Conservation (phyloP, 805 yeast genomes). For the Torulaspora gathmanii region DNA sequence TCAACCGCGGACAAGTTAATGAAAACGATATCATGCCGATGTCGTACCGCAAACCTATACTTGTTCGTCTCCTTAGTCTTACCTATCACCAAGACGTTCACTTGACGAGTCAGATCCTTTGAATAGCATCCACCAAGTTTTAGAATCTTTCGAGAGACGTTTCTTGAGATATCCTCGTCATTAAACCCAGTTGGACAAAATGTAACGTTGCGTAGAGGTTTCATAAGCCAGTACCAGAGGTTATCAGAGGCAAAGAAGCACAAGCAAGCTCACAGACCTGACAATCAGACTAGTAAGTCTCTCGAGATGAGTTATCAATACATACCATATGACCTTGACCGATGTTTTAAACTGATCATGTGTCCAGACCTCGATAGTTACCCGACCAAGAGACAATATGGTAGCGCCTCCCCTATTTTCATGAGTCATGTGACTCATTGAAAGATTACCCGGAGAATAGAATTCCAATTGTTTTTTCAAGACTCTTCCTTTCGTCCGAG, state of each 20-base stretch:
- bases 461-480: no score
- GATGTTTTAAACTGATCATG: no score
- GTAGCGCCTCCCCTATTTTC: no score
- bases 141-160: slow-evolving; percentile 43
- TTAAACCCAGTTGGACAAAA: slow-evolving; percentile 57
- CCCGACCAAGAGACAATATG: no score
- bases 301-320: no score
- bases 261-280: no score
- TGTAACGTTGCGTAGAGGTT: slow-evolving; percentile 43
- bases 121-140: slow-evolving; percentile 57
- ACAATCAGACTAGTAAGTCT: no score
- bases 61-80: slow-evolving; percentile 36
- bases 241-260: neutral
- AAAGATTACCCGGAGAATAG: no score
- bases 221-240: slow-evolving; percentile 11
- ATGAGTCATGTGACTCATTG: no score
- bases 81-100: slow-evolving; percentile 57
- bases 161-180: slow-evolving; percentile 37
- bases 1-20: slow-evolving; percentile 18
- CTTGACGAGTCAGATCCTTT: slow-evolving; percentile 57
- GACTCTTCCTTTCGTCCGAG: no score
- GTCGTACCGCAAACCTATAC: slow-evolving; percentile 28
- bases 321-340: no score
- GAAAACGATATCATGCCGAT: slow-evolving; percentile 29
- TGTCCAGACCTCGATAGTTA: no score